phyloP scores from a whole-genome alignment of 192 early-diverging fungal species.

The Mortierella hygrophila region DNA sequence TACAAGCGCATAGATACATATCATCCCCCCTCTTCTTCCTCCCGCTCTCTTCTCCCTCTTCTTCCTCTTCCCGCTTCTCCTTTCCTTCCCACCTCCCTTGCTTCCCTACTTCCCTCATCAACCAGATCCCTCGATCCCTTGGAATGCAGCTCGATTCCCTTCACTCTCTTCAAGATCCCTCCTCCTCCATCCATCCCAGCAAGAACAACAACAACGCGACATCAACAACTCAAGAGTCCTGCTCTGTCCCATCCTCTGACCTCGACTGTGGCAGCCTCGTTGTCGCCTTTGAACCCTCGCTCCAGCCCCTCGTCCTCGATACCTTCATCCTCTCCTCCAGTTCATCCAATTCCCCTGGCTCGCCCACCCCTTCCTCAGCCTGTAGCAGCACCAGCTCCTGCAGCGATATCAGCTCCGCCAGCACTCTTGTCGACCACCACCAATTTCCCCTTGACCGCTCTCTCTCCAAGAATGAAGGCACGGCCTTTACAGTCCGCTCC shows the following conservation, averaged over 20 bases:
- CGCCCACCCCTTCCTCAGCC: slow-evolving; percentile 4
- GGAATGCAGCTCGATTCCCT: slow-evolving; percentile 40
- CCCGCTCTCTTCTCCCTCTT: background rate
- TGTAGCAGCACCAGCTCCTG: slow-evolving; percentile 2
- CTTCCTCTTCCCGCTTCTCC: background rate
- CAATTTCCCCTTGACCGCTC: background rate
- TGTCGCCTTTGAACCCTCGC: slow-evolving; percentile 16
- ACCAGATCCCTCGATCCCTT: background rate
- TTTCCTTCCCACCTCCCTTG: background rate
- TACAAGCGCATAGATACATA: too few species aligned
- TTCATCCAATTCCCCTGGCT: background rate
- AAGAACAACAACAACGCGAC: background rate
- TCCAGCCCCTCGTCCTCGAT: background rate
- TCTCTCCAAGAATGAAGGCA: background rate
- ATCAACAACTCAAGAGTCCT: background rate
- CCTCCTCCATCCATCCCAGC: background rate
- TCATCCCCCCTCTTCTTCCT: slow-evolving; percentile 1
- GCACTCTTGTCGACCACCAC: background rate
- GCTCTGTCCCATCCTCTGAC: background rate
- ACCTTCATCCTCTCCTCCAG: slow-evolving; percentile 17
- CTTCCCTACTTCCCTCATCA: background rate
- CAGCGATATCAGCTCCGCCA: slow-evolving; percentile 7
- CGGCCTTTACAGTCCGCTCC: background rate
- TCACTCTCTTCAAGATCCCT: slow-evolving; percentile 19
- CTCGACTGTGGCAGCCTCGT: slow-evolving; percentile 9